Evolutionary conservation across 345 rosid species (phyloP).

Genomic region (Pugionium cornutum): DNA sequence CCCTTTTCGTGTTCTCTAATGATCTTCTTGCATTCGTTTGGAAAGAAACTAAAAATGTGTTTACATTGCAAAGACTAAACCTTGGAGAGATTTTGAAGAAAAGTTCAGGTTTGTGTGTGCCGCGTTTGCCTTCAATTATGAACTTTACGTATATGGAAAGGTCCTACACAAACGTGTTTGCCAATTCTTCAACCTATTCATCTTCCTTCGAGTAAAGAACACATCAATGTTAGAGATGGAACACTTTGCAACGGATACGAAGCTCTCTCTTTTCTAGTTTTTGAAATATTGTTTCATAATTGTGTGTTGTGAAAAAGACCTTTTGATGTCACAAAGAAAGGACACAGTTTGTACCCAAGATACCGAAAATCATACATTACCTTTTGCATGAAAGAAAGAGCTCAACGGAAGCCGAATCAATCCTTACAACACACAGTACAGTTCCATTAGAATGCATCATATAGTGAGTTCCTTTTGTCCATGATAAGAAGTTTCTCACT

Average conservation of each 20-base stretch:
- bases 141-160: conserved; percentile 73
- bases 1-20: conserved; percentile 60
- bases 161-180: conserved; percentile 72
- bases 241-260: background rate
- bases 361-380: conserved; percentile 76
- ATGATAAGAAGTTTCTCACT: conserved; percentile 59
- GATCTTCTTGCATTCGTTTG: conserved; percentile 47
- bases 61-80: conserved; percentile 72
- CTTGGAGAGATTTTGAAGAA: conserved; percentile 70
- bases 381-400: too few species aligned
- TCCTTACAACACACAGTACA: conserved; percentile 72
- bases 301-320: conserved; percentile 48
- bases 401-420: conserved; percentile 74
- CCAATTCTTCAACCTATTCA: background rate
- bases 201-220: conserved; percentile 42
- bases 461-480: conserved; percentile 89
- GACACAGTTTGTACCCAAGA: conserved; percentile 87
- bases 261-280: conserved; percentile 5
- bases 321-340: conserved; percentile 60
- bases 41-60: conserved; percentile 32
- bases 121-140: conserved; percentile 55
- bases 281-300: background rate
- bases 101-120: conserved; percentile 50
- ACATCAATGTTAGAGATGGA: background rate
- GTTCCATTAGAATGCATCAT: conserved; percentile 90